Conservation (phyloP, 2,329 filamentous ascomycete genomes). For the Chaetothyriales sp. region DNA sequence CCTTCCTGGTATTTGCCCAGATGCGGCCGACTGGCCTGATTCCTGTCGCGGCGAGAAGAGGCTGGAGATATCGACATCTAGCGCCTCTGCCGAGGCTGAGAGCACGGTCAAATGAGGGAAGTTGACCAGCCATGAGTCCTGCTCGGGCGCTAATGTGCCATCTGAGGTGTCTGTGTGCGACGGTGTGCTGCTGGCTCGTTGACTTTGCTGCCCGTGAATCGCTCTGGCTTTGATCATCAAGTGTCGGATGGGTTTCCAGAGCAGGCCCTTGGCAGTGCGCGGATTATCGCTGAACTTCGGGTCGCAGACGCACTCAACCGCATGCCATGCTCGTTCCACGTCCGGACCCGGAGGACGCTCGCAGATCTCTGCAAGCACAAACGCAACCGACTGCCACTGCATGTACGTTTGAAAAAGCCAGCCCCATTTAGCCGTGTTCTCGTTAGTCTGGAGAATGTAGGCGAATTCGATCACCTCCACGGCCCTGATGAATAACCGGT, state of each 20-base stretch:
- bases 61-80: slow-evolving; percentile 7
- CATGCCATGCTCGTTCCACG: slow-evolving; percentile 48
- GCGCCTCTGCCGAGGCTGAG: slow-evolving; percentile 6
- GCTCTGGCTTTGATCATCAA: slow-evolving; percentile 46
- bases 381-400: slow-evolving; percentile 53
- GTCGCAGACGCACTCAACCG: slow-evolving; percentile 36
- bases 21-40: neutral
- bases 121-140: neutral
- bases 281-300: slow-evolving; percentile 23
- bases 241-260: slow-evolving; percentile 51
- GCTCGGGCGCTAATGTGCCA: neutral
- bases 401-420: slow-evolving; percentile 53
- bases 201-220: slow-evolving; percentile 36
- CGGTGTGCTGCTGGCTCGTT: slow-evolving; percentile 6
- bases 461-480: slow-evolving; percentile 64
- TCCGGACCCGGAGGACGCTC: slow-evolving; percentile 42
- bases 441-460: slow-evolving; percentile 51
- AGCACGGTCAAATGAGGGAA: slow-evolving; percentile 3
- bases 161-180: neutral
- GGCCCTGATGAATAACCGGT: slow-evolving; percentile 57
- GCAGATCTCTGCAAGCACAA: slow-evolving; percentile 47
- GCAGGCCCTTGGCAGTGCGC: slow-evolving; percentile 38
- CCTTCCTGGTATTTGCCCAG: no score
- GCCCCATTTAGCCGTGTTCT: slow-evolving; percentile 47
- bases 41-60: neutral